These are phyloP conservation scores for Backusella parvicylindrica DNA, from an alignment of 192 early-diverging fungal genomes.

Conservation along the genomic window DNA sequence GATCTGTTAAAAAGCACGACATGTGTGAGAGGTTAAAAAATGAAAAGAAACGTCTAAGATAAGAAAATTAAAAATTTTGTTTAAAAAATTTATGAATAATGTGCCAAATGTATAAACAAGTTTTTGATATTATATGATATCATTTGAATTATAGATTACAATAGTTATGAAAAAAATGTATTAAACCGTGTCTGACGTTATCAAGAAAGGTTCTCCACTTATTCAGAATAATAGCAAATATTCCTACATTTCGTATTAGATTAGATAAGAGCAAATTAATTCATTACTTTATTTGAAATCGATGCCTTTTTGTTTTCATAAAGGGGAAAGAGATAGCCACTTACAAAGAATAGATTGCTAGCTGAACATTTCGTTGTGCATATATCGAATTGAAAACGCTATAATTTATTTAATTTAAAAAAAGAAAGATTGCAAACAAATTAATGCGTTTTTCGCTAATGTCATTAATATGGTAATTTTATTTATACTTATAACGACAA, in stretches of 20 bases:
- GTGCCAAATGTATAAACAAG: too few relatives aligned
- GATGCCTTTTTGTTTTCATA: not conserved
- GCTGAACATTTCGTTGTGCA: not conserved
- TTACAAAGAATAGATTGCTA: not conserved
- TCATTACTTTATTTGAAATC: not conserved
- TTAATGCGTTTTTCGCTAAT: not conserved
- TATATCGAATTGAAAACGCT: not conserved
- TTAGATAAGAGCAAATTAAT: not conserved
- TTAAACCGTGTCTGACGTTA: too few relatives aligned
- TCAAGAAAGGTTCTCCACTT: too few relatives aligned
- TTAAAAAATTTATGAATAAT: too few relatives aligned
- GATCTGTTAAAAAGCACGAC: too few relatives aligned
- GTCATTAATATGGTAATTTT: not conserved
- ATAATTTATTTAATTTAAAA: not conserved
- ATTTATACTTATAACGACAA: not conserved
- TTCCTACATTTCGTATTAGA: not conserved
- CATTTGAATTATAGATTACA: too few relatives aligned
- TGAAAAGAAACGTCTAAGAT: too few relatives aligned
- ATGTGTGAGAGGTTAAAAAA: too few relatives aligned
- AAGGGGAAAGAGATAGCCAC: not conserved
- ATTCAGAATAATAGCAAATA: too few relatives aligned
- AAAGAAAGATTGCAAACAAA: not conserved
- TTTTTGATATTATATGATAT: too few relatives aligned
- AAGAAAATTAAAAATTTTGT: too few relatives aligned
- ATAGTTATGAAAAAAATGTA: too few relatives aligned